Evolutionary conservation across 768 basidiomycete species (phyloP), one percentile per base, ranked within the genome.

Genomic region (Chalciporus chontae): DNA sequence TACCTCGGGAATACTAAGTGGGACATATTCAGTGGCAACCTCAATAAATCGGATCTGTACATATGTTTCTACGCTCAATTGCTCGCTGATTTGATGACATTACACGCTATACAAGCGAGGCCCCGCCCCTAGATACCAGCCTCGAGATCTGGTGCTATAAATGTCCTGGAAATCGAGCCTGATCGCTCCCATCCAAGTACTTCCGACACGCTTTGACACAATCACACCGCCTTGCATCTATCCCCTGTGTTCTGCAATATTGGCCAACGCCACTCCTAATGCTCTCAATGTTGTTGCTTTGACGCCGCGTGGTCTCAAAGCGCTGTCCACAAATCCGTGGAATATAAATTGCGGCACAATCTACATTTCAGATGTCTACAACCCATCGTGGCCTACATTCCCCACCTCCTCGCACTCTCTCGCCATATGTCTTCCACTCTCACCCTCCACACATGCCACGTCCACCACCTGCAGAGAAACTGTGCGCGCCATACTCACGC

Each of bases 1-100:
- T 69, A 64, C 54, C 51, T 70, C 27, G 69, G 67, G 15, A 51
- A 43, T 18, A n/a, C n/a, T n/a, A 70, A 66, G 42, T 37, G 42
- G 4, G 66, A 69, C 47, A 68, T 70, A 32, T 50, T 70, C 29
- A 49, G 32, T 36, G 68, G 64, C 9, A 58, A 62, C 32, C 46
- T 64, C 27, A 45, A 36, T 34, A 32, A 14, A 17, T 41, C 9
- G 42, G 29, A 34, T n/a, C 18, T 37, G 18, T 4, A 13, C 29
- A 5, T 29, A 18, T 3, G 17, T 21, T n/a, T 8, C 36, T 14
- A n/a, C 45, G 27, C 31, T 47, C 34, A 54, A 48, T 29, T 29
- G 27, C 27, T 29, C 27, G 7, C 7, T 8, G 11, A 29, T 29
- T 29, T 29, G 27, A 29, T 29, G 11, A 29, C 8, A 29, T 8